Base-by-base conservation (phyloP, 108 stramenopile species). In the Nitzschia sp. region DNA sequence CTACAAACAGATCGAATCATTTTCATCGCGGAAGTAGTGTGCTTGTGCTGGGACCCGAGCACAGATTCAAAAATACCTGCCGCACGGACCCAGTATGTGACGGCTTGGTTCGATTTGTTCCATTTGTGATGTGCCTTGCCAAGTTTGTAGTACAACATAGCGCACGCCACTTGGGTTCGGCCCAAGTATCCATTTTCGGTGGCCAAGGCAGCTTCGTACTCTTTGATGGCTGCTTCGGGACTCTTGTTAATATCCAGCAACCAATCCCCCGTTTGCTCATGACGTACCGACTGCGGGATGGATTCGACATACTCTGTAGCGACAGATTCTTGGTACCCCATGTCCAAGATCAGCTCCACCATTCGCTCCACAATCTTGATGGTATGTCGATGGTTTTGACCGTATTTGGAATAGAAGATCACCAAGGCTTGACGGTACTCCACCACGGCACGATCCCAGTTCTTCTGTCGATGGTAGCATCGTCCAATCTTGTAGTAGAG, bases 61-160 rank as follows among this genome's bases (percentile, higher is more conserved):
- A 45, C 2, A 22, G 33, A 41, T 45, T 61, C 60, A 61, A 61
- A 61, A 26, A 45, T 61, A 26, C 60, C 60, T 41, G 45, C 3
- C 2, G 60, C 60, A 25, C 60, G 60, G 25, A 22, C 41, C 9
- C 28, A 25, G 33, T 45, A 41, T 19, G 5, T 1, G 11, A 61
- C 9, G 0, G 60, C 60, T 34, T 61, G 36, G 8, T 61, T n/a
- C 23, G 31, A 27, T 21, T 56, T 22, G 3, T 50, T 50, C 48
- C 8, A 21, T 26, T 58, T 58, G 41, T 61, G 13, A 9, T 61
- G 23, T 15, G 32, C 36, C 25, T 61, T 61, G 1, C 60, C 60
- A 22, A 61, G 22, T 31, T 61, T 61, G 60, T 25, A 61, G 22
- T 41, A 61, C 1, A 61, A 25, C 35, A 44, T 22, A 22, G 38